These are phyloP conservation scores for Pulveroboletus frians DNA, from an alignment of 768 basidiomycete genomes.

Conservation along the genomic window DNA sequence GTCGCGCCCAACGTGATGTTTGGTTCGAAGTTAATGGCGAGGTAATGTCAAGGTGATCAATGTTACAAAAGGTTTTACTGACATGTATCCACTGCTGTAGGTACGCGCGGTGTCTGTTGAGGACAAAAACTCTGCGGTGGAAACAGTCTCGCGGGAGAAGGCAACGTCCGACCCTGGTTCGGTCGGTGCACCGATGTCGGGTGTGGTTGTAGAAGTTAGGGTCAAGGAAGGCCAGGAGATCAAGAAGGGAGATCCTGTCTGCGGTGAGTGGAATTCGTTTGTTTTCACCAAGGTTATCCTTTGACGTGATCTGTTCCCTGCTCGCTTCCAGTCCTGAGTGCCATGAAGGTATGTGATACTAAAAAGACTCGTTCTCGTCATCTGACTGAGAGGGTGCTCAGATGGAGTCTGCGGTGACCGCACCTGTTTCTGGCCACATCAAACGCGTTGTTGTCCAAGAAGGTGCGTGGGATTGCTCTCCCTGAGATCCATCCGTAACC, in stretches of 20 bases:
- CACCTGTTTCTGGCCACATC: constrained; percentile 94
- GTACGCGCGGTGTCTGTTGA: constrained; percentile 93
- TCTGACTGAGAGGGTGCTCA: constrained; percentile 32
- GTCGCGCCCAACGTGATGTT: constrained; percentile 88
- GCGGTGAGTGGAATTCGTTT: constrained; percentile 50
- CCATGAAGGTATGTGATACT: constrained; percentile 76
- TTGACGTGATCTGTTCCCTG: constrained; percentile 9
- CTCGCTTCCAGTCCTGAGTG: constrained; percentile 68
- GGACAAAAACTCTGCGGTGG: constrained; percentile 96
- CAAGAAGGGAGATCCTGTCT: constrained; percentile 95
- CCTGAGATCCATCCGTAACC: constrained; percentile 2
- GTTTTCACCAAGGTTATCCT: constrained; percentile 18
- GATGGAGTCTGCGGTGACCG: constrained; percentile 98
- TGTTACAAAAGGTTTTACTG: constrained; percentile 10
- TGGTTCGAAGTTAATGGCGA: constrained; percentile 99
- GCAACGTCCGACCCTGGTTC: constrained; percentile 91
- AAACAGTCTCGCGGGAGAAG: constrained; percentile 91
- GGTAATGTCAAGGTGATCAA: constrained; percentile 37
- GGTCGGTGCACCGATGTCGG: constrained; percentile 97
- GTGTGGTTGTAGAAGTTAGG: constrained; percentile 95
- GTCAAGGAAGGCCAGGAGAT: constrained; percentile 98
- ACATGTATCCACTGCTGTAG: constrained; percentile 35
- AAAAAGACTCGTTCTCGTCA: neutral
- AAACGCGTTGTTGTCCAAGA: constrained; percentile 89
- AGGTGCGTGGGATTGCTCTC: constrained; percentile 41